phyloP scores from a whole-genome alignment of 805 yeast genomes.

The Myxozyma udenii region DNA sequence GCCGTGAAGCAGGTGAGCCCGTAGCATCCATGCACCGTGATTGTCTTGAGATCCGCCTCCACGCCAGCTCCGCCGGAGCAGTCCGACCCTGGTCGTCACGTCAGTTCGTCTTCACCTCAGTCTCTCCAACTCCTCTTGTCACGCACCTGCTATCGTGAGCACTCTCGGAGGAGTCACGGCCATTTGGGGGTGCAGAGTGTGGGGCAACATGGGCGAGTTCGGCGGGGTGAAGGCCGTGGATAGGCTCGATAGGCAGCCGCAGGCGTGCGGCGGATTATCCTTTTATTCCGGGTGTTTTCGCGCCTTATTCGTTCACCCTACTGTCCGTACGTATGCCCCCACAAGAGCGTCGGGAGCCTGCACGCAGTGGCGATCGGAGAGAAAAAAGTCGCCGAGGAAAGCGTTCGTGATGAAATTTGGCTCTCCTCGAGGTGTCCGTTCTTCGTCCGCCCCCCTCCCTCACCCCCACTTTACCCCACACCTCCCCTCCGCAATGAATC shows the following conservation, averaged over 20 bases:
- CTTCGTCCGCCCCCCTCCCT: too few relatives aligned
- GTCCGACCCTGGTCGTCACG: constrained; percentile 56
- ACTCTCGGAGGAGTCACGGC: neutral
- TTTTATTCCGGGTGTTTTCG: too few relatives aligned
- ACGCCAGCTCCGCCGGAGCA: constrained; percentile 90
- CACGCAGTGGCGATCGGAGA: neutral
- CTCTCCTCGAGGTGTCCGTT: too few relatives aligned
- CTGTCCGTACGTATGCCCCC: too few relatives aligned
- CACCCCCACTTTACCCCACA: neutral
- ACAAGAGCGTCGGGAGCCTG: neutral
- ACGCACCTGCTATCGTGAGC: neutral
- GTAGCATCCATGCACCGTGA: constrained; percentile 69
- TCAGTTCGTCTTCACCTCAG: too few relatives aligned
- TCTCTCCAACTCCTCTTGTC: too few relatives aligned
- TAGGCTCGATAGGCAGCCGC: neutral
- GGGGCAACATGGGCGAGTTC: neutral
- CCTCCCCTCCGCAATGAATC: constrained; percentile 12
- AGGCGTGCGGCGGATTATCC: neutral
- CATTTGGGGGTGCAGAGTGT: neutral
- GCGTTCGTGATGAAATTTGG: neutral
- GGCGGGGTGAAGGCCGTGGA: neutral
- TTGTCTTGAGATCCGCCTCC: constrained; percentile 82
- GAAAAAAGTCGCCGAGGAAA: neutral
- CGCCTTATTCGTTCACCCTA: too few relatives aligned
- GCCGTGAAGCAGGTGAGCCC: constrained; percentile 77